Evolutionary conservation across 2,329 filamentous ascomycete genomes (phyloP).

Genomic region (Stemphylium vesicarium): DNA sequence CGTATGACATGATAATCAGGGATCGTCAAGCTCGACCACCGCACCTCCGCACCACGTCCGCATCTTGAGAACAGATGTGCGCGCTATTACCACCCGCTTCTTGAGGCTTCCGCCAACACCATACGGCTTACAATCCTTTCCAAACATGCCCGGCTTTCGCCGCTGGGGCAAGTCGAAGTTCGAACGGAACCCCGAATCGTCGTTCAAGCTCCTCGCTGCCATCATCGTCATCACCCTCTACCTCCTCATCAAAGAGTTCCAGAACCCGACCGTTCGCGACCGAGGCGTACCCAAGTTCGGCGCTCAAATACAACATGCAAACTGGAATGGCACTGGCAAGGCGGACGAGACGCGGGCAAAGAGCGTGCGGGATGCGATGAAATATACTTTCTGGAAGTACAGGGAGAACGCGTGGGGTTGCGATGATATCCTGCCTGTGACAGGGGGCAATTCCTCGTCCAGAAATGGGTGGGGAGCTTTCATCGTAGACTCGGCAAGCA

Average conservation of each 20-base stretch:
- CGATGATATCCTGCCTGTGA: conserved; percentile 50
- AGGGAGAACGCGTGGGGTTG: conserved; percentile 49
- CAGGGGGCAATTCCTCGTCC: conserved; percentile 42
- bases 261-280: conserved; percentile 36
- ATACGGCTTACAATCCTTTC: conserved; percentile 11
- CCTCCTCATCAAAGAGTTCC: conserved; percentile 49
- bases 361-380: conserved; percentile 49
- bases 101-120: conserved; percentile 22
- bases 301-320: conserved; percentile 41
- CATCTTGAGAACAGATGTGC: conserved; percentile 32
- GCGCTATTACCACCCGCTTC: conserved; percentile 23
- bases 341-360: conserved; percentile 45
- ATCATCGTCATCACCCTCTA: conserved; percentile 50
- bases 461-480: conserved; percentile 53
- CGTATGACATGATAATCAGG: conserved; percentile 12
- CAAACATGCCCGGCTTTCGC: conserved; percentile 44
- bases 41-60: conserved; percentile 25
- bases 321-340: conserved; percentile 45
- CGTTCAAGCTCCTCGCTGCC: conserved; percentile 51
- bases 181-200: conserved; percentile 49
- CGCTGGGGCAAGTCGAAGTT: conserved; percentile 48
- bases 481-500: conserved; percentile 51
- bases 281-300: conserved; percentile 22
- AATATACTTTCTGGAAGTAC: conserved; percentile 50
- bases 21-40: conserved; percentile 3